Conservation (phyloP, 1,284 basidiomycete species). For the Ceratobasidium sp. region DNA sequence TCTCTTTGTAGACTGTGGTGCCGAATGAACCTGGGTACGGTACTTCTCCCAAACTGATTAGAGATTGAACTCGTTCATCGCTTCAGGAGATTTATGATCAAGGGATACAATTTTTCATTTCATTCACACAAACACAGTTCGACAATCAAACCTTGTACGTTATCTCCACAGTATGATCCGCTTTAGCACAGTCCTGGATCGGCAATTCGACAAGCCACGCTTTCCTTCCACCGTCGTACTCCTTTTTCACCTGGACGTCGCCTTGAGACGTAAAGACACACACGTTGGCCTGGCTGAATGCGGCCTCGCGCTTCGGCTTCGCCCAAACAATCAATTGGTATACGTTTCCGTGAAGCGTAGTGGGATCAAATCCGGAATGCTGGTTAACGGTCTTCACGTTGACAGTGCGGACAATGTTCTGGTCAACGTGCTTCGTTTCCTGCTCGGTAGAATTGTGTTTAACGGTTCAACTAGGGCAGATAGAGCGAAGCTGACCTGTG, state of each 20-base stretch:
- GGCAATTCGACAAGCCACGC: constrained; percentile 7
- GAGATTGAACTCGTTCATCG: too few species aligned
- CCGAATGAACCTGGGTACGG: too few species aligned
- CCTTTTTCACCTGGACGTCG: not conserved
- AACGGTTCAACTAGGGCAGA: not conserved
- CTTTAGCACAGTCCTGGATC: not conserved
- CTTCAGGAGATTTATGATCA: too few species aligned
- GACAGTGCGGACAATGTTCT: not conserved
- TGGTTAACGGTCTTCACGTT: not conserved
- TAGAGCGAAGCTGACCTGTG: not conserved
- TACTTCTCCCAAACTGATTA: too few species aligned
- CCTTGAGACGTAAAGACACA: too few species aligned
- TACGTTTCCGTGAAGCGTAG: not conserved
- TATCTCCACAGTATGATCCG: too few species aligned
- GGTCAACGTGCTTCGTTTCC: not conserved
- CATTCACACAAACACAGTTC: too few species aligned
- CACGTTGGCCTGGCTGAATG: not conserved
- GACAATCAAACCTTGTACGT: too few species aligned
- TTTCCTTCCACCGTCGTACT: not conserved
- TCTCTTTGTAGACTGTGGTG: too few species aligned
- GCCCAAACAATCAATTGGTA: constrained; percentile 29
- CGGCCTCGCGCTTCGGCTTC: not conserved
- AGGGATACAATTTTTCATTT: too few species aligned
- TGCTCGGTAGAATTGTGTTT: not conserved
- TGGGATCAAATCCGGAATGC: constrained; percentile 15